Conservation (phyloP, 2,329 filamentous ascomycete genomes). For the Pseudopithomyces chartarum region DNA sequence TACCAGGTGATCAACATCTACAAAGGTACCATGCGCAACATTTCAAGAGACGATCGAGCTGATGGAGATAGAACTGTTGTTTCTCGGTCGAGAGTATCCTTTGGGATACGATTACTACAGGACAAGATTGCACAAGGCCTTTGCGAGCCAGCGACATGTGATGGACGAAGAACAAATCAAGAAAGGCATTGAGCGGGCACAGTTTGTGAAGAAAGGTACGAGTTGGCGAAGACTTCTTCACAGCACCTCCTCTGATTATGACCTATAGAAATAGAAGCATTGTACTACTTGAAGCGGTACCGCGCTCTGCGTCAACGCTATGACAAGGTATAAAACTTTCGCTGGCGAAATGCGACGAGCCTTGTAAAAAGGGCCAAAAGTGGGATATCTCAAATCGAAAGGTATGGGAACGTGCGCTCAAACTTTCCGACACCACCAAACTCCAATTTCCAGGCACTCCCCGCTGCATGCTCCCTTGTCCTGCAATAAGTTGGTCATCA, state of each 20-base stretch:
- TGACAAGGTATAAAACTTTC: conserved; percentile 46
- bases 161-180: conserved; percentile 76
- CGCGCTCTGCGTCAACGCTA: conserved; percentile 84
- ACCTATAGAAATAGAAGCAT: conserved; percentile 77
- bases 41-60: conserved; percentile 1
- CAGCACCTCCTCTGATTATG: neutral
- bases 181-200: conserved; percentile 74
- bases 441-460: conserved; percentile 76
- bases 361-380: conserved; percentile 12
- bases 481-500: conserved; percentile 83
- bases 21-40: conserved; percentile 66
- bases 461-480: conserved; percentile 80
- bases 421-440: conserved; percentile 67
- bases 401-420: conserved; percentile 35
- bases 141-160: conserved; percentile 73
- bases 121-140: conserved; percentile 80
- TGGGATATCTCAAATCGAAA: conserved; percentile 32
- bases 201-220: conserved; percentile 88
- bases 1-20: conserved; percentile 83
- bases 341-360: conserved; percentile 8
- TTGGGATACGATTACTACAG: conserved; percentile 83
- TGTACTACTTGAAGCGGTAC: conserved; percentile 96
- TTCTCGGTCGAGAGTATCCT: conserved; percentile 85
- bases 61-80: conserved; percentile 72
- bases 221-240: neutral